Percentiles rank a stretch among this genome's conserved stretches.
Evolutionary conservation across 176 grass and related monocot species (phyloP).

Genomic region (Raddia guianensis): DNA sequence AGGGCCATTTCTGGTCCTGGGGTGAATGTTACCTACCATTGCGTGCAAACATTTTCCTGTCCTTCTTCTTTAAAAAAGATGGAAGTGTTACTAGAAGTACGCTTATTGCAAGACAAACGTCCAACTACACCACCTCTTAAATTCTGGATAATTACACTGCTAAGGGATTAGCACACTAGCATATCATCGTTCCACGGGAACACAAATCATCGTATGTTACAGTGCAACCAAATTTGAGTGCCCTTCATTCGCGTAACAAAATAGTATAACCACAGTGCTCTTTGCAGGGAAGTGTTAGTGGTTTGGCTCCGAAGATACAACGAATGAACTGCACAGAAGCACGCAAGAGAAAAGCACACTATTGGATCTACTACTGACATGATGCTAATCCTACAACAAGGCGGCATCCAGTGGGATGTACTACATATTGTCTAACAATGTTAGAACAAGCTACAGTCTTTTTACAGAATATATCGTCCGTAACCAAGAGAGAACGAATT

Average conservation of each 20-base stretch:
- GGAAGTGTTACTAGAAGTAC: too few species aligned
- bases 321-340: conserved; percentile 40
- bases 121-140: not conserved
- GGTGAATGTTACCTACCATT: not conserved
- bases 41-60: not conserved
- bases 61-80: not conserved
- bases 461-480: conserved; percentile 39
- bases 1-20: not conserved
- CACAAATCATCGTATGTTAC: not conserved
- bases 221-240: not conserved
- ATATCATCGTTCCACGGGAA: not conserved
- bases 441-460: conserved; percentile 38
- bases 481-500: not conserved
- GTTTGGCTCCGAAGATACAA: not conserved
- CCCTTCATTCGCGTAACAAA: conserved; percentile 4
- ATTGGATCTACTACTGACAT: not conserved
- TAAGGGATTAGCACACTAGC: not conserved
- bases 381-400: conserved; percentile 5
- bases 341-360: not conserved
- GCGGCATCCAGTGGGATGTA: conserved; percentile 20
- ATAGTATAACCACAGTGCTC: not conserved
- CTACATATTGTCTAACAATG: conserved; percentile 46
- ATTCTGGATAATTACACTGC: not conserved
- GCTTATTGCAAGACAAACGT: not conserved
- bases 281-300: not conserved